A percentile compares a stretch with the other conserved stretches of the same genome.
Conservation (phyloP, 306 rosid genomes). For the Cicer chorassanicum region DNA sequence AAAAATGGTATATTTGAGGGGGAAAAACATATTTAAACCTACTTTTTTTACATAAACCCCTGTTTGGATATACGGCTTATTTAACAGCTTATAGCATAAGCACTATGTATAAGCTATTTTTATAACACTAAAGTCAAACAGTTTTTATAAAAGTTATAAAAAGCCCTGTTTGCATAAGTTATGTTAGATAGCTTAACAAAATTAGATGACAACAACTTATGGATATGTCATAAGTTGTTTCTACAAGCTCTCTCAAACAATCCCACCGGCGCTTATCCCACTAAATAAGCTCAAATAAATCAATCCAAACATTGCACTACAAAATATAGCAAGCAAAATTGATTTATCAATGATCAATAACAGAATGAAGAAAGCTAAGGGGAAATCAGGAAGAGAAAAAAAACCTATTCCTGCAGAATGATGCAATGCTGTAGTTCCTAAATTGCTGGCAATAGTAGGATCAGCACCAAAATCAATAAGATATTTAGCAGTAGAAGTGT, state of each 20-base stretch:
- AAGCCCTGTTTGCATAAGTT: background rate
- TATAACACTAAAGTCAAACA: background rate
- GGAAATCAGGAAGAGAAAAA: background rate
- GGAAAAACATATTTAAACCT: no score
- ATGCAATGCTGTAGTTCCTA: slow-evolving; percentile 88
- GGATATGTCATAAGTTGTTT: background rate
- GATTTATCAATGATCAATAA: background rate
- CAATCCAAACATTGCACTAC: background rate
- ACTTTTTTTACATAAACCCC: no score
- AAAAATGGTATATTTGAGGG: no score
- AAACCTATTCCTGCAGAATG: slow-evolving; percentile 91
- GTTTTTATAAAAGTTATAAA: background rate
- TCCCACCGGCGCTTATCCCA: background rate
- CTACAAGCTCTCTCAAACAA: background rate
- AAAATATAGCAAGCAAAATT: background rate
- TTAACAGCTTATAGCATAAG: background rate
- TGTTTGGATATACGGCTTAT: background rate
- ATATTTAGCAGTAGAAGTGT: slow-evolving; percentile 71
- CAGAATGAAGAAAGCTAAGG: background rate
- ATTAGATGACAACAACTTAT: background rate
- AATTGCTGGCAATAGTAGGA: slow-evolving; percentile 68
- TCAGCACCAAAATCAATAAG: slow-evolving; percentile 74
- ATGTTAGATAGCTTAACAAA: background rate
- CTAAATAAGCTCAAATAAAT: background rate
- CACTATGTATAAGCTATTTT: background rate